Base-by-base conservation (phyloP, 2,329 filamentous ascomycete genomes). In the Ceratocystis smalleyi region DNA sequence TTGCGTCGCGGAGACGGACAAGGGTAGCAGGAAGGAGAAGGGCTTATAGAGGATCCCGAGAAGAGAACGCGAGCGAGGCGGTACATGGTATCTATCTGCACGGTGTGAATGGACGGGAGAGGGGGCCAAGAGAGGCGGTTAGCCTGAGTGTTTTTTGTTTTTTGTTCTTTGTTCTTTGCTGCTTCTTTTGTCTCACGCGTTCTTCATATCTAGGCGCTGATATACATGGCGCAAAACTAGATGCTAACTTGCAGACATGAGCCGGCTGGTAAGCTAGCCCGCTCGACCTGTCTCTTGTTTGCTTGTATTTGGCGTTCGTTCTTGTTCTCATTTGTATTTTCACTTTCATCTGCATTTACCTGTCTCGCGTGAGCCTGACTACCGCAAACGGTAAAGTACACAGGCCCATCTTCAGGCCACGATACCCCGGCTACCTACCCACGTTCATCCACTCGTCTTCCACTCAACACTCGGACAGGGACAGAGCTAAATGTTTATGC, bases 341-440 rank as follows among this genome's bases (percentile, higher is more conserved):
- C 17, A 8, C 24, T 24, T 4, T 24, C 43, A 8, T 49, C n/a
- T 22, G 5, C 24, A 22, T 51, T 12, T 27, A 12, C 17, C 45
- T 47, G 17, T 19, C 45, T 17, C 1, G 17, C 45, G 27, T 30
- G 54, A 57, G 54, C n/a, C 47, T 19, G n/a, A 7, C 30, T 15
- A n/a, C 54, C 54, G 54, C 27, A 57, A 57, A 6, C 54, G 35
- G 54, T 57, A 57, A 57, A 57, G 54, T 10, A 55, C 51, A 27
- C 22, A 22, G 7, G 22, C 10, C 8, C 51, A 54, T 24, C n/a
- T 8, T 19, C 49, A n/a, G 47, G 15, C 15, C 43, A 19, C 19
- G 22, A 19, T 47, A 47, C 45, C 45, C 17, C 5, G 45, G 45
- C 27, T 27, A 27, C 27, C 27, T 47, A 47, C 47, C 19, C 19